phyloP scores from a whole-genome alignment of 2,329 filamentous ascomycete genomes.

The Domatiomyces globalis region DNA sequence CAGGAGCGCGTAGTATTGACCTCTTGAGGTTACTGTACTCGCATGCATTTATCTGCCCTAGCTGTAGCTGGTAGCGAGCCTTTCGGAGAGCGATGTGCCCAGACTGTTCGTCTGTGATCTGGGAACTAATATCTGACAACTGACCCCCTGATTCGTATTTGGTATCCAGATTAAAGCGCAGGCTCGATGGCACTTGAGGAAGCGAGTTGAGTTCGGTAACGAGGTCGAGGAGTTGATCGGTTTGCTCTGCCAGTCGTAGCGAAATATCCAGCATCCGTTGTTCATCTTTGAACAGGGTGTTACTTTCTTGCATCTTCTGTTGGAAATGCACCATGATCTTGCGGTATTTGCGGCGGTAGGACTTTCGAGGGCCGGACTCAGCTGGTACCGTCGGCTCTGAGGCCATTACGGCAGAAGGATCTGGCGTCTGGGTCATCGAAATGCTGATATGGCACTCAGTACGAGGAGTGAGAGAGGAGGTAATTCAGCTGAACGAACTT shows the following conservation, averaged over 20 bases:
- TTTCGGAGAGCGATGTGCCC: slow-evolving; percentile 23
- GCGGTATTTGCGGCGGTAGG: slow-evolving; percentile 64
- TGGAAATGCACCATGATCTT: slow-evolving; percentile 71
- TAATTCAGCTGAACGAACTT: neutral
- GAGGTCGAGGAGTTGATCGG: slow-evolving; percentile 80
- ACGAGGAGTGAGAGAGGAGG: neutral
- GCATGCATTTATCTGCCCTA: slow-evolving; percentile 24
- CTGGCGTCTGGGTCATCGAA: slow-evolving; percentile 1
- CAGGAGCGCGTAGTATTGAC: slow-evolving; percentile 25
- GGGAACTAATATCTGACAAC: neutral
- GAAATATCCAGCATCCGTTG: slow-evolving; percentile 67
- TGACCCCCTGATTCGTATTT: neutral
- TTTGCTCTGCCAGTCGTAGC: slow-evolving; percentile 74
- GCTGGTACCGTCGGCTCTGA: neutral
- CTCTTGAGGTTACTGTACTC: slow-evolving; percentile 28
- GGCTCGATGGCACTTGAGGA: slow-evolving; percentile 58
- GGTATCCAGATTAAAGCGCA: slow-evolving; percentile 55
- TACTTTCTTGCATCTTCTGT: slow-evolving; percentile 60
- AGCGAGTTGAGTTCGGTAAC: slow-evolving; percentile 81
- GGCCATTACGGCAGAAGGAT: neutral
- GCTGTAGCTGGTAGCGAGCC: slow-evolving; percentile 25
- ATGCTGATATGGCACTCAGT: neutral
- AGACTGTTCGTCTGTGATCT: slow-evolving; percentile 9
- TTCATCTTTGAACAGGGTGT: slow-evolving; percentile 56
- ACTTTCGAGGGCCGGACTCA: slow-evolving; percentile 7